These are phyloP conservation scores for Golubevia pallescens DNA, from an alignment of 1,284 basidiomycete genomes.

Conservation along the genomic window DNA sequence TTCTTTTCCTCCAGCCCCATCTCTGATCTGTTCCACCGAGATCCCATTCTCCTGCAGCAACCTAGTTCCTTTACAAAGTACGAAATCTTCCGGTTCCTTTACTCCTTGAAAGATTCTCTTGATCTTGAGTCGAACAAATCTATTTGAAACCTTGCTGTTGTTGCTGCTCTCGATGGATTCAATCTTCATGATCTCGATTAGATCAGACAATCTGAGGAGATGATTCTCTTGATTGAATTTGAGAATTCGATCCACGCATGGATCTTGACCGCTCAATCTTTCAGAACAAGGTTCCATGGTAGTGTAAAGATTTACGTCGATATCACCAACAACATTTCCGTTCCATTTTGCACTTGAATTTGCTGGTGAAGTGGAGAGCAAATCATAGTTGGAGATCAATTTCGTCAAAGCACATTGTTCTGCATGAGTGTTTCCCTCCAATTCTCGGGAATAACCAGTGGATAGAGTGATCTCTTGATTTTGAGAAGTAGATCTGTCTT, in stretches of 20 bases:
- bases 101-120: constrained; percentile 85
- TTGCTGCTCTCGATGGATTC: neutral
- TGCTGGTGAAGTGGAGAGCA: constrained; percentile 65
- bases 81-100: constrained; percentile 92
- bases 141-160: neutral
- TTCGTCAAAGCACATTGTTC: constrained; percentile 89
- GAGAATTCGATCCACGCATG: constrained; percentile 86
- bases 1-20: constrained; percentile 68
- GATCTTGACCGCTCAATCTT: constrained; percentile 82
- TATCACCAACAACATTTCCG: constrained; percentile 65
- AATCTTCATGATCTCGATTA: neutral
- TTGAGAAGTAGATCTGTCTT: too few relatives aligned
- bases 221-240: constrained; percentile 55
- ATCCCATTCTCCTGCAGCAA: constrained; percentile 78
- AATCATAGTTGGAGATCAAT: constrained; percentile 6
- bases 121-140: constrained; percentile 66
- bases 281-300: constrained; percentile 97
- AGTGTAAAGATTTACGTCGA: constrained; percentile 79
- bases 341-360: constrained; percentile 35
- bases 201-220: neutral
- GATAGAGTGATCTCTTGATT: too few relatives aligned
- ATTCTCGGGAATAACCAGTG: constrained; percentile 88
- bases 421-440: constrained; percentile 91
- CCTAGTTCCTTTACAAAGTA: constrained; percentile 84
- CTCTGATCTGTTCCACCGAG: constrained; percentile 75